phyloP scores from a whole-genome alignment of 805 yeast species.

The Peterozyma toletana region DNA sequence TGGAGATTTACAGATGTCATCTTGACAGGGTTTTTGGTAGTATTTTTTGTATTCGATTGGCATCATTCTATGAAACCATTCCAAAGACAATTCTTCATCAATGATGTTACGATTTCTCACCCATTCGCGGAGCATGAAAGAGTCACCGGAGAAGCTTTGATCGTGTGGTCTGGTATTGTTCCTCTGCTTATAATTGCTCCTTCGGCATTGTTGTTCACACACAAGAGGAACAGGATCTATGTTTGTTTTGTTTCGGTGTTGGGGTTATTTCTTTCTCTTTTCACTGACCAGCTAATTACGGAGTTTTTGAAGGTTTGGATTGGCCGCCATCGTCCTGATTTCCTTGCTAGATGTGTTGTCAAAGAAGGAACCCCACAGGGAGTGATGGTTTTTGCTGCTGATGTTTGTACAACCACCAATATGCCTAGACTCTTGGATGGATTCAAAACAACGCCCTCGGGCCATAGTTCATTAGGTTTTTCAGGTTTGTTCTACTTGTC shows the following conservation, averaged over 20 bases:
- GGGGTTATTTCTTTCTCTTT: conserved; percentile 57
- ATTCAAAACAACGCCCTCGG: conserved; percentile 77
- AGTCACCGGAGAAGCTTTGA: conserved; percentile 49
- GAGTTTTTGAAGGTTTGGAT: conserved; percentile 75
- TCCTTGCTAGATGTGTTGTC: conserved; percentile 79
- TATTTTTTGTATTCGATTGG: conserved; percentile 5
- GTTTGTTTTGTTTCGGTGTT: conserved; percentile 56
- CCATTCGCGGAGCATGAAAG: conserved; percentile 74
- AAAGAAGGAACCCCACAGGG: conserved; percentile 46
- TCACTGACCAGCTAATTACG: conserved; percentile 56
- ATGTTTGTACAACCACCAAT: conserved; percentile 55
- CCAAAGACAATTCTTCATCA: conserved; percentile 68
- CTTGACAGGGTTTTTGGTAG: not conserved
- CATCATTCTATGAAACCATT: conserved; percentile 44
- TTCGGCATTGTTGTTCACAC: conserved; percentile 27
- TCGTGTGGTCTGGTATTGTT: conserved; percentile 42
- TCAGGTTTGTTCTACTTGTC: conserved; percentile 59
- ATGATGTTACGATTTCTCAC: conserved; percentile 72
- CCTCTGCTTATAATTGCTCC: conserved; percentile 37
- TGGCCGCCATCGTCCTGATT: conserved; percentile 91
- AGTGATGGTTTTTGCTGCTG: conserved; percentile 50
- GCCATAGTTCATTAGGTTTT: conserved; percentile 69
- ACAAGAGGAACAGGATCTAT: conserved; percentile 47
- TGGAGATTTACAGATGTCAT: conserved; percentile 8
- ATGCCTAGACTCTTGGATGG: conserved; percentile 49